Base-by-base conservation (phyloP, 2,329 filamentous ascomycete species). In the Pestalotiopsis sp. region DNA sequence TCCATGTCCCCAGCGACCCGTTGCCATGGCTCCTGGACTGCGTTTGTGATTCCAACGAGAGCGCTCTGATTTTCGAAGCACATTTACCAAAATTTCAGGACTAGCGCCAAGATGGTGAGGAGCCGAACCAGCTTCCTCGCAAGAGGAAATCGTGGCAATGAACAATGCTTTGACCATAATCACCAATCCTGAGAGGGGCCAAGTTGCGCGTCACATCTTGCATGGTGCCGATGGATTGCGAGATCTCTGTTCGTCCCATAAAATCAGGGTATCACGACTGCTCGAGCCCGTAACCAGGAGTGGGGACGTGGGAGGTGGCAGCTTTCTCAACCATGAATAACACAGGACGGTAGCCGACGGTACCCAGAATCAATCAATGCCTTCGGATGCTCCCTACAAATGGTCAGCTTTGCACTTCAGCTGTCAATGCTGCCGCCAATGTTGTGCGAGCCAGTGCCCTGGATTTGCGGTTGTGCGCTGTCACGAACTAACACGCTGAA, bases 381-480 rank as follows among this genome's bases (percentile, higher is more conserved):
- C 64, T 66, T 20, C 14, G 27, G 20, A 25, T 39, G 27, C 45
- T 25, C 36, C 11, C 25, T 11, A 9, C 56, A 23, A 25, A 25
- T 45, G 65, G 27, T 45, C 17, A 45, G 17, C 17, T 67, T 67
- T 61, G 65, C 56, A 25, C 49, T 57, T 66, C 63, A 66, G 63
- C 65, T 67, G 65, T 61, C 65, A 67, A 61, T 25, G 36, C 12
- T 36, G 36, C 57, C 25, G 45, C 17, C 17, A 23, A 61, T 49
- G 38, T 61, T 17, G 65, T 67, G 65, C 23, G 17, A 67, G 38
- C 56, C 65, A 67, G 58, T 67, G 65, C 31, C 27, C 6, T 61
- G 36, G 36, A 25, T 49, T 59, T 59, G 17, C 41, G 11, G 27
- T 31, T 17, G 52, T 59, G 52, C n/a, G 52, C 65, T 61, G 65